Base-by-base conservation (phyloP, 2,329 filamentous ascomycete species). In the Macrophomina tecta region DNA sequence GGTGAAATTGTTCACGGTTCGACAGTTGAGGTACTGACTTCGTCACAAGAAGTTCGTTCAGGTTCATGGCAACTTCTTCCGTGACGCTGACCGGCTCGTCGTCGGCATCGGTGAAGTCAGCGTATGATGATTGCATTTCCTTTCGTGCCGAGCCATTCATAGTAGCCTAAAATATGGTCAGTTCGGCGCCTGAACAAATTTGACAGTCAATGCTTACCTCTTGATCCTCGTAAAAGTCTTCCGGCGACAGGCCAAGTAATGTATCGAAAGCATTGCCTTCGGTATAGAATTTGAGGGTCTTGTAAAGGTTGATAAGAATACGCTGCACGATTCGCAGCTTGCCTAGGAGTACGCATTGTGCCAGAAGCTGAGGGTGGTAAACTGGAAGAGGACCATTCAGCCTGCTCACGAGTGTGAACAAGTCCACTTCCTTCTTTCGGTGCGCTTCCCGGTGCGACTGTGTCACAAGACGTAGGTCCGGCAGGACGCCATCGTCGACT, bases 311-410 rank as follows among this genome's bases (percentile, higher is more conserved):
- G 62, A 91, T 82, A 34, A 98, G 78, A 9, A 97, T 88, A 9
- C 84, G 84, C 70, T 93, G 90, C 2, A 95, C 92, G 5, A 93
- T 78, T 3, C 79, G 76, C 40, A 86, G 85, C 75, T 97, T 97
- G 0, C 94, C 94, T 23, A 89, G 86, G 32, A 97, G 82, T 45
- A 97, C 92, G 72, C 91, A 94, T 76, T 97, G 92, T 63, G 91
- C 91, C 32, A 98, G 80, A 67, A 97, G 92, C 73, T 97, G 93
- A 0, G 95, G 95, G 73, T 99, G 94, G 72, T 97, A 99, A 2
- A 96, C 85, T 0, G 95, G 93, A 6, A 98, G 82, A 2, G 94
- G 91, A 0, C 93, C 92, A 73, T 97, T 98, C 58, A 98, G 83
- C 68, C 91, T 85, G 71, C 91, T 91, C 11, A 96, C 91, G 8